Conservation (phyloP, 305 asterid species). For the Euphrasia arctica region DNA sequence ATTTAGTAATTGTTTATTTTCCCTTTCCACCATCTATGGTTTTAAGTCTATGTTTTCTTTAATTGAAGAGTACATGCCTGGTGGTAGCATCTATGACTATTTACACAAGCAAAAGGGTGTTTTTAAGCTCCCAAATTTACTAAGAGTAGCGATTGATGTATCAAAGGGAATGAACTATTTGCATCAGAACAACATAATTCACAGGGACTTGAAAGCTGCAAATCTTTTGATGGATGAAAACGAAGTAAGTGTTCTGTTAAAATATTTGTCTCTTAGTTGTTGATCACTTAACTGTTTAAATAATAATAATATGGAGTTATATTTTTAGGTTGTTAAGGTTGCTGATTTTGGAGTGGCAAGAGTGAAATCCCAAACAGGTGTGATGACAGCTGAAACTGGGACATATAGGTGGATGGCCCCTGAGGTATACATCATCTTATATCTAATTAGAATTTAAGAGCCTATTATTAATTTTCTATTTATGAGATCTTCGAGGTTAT, state of each 20-base stretch:
- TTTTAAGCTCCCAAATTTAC: constrained; percentile 76
- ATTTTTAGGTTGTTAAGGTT: constrained; percentile 68
- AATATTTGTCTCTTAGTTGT: constrained; percentile 4
- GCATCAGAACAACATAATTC: constrained; percentile 92
- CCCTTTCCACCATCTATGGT: constrained; percentile 10
- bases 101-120: constrained; percentile 91
- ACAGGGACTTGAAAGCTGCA: constrained; percentile 94
- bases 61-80: constrained; percentile 81
- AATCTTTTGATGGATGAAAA: constrained; percentile 92
- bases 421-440: constrained; percentile 50
- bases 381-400: constrained; percentile 99
- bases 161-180: constrained; percentile 93
- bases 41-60: constrained; percentile 25
- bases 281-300: no score
- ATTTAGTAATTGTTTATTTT: neutral
- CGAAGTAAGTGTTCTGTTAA: constrained; percentile 48
- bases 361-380: constrained; percentile 92
- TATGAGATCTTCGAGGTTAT: no score
- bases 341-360: constrained; percentile 98
- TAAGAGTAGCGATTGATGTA: constrained; percentile 90
- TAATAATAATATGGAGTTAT: no score
- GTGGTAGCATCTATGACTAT: constrained; percentile 94
- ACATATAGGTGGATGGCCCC: constrained; percentile 99
- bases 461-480: no score
- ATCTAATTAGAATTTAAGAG: no score